Percentiles rank a stretch among this genome's conserved stretches.
phyloP scores from a whole-genome alignment of 257 asterid genomes.

The Galeopsis tetrahit region DNA sequence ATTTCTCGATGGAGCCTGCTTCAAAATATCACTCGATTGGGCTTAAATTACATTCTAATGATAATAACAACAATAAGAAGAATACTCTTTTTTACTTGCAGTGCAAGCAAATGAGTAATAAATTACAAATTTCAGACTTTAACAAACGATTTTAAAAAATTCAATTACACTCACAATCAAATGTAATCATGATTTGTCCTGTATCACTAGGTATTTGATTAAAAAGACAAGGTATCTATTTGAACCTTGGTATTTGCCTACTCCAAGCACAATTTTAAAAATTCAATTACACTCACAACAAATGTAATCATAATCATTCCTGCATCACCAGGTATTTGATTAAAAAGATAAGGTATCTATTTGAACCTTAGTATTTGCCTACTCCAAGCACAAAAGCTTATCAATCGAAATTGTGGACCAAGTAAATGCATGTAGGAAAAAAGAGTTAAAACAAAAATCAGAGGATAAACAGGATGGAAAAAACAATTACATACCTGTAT shows the following conservation, averaged over 20 bases:
- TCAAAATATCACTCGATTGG: constrained; percentile 21
- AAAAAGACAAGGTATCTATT: not conserved
- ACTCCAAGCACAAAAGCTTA: no score
- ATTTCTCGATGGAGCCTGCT: constrained; percentile 83
- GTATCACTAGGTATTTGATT: not conserved
- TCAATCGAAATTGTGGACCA: constrained; percentile 27
- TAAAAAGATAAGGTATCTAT: no score
- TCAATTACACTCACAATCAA: constrained; percentile 16
- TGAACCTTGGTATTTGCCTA: no score
- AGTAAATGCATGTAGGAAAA: constrained; percentile 22
- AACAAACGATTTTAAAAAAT: constrained; percentile 1
- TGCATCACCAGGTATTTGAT: no score
- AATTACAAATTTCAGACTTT: not conserved
- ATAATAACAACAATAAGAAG: not conserved
- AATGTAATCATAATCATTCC: no score
- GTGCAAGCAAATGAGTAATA: not conserved
- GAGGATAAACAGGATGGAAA: no score
- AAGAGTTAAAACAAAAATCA: no score
- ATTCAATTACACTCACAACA: no score
- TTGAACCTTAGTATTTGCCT: no score
- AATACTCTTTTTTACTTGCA: not conserved
- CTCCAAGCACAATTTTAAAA: no score
- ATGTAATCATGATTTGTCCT: constrained; percentile 20
- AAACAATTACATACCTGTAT: no score
- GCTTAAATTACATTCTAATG: constrained; percentile 18